These are phyloP conservation scores for Rosa hybrid DNA, from an alignment of 331 rosid species.

Conservation along the genomic window DNA sequence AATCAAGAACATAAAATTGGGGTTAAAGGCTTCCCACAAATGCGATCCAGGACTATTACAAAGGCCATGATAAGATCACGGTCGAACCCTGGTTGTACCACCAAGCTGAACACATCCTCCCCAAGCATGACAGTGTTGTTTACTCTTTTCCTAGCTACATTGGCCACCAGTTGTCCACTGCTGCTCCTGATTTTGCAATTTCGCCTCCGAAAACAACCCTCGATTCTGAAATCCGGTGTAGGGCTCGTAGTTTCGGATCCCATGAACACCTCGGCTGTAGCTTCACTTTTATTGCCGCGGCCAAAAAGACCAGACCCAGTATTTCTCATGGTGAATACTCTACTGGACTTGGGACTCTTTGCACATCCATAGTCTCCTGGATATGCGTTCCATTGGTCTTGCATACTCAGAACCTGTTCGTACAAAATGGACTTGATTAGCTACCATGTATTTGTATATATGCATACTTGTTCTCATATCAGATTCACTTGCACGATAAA, in stretches of 20 bases:
- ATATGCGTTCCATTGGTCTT: conserved; percentile 49
- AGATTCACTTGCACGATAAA: neutral
- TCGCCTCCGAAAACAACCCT: conserved; percentile 47
- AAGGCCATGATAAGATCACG: conserved; percentile 46
- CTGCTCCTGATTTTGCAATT: conserved; percentile 35
- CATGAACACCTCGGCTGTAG: conserved; percentile 39
- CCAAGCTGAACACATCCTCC: conserved; percentile 44
- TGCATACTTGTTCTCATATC: neutral
- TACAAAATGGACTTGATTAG: neutral
- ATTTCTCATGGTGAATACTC: conserved; percentile 44
- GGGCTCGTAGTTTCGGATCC: neutral
- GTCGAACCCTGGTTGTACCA: conserved; percentile 40
- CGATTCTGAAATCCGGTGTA: conserved; percentile 40
- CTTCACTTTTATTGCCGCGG: conserved; percentile 14
- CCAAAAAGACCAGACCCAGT: conserved; percentile 30
- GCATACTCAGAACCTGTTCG: conserved; percentile 39
- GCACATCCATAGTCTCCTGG: conserved; percentile 35
- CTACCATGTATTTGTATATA: neutral
- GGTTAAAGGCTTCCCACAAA: conserved; percentile 36
- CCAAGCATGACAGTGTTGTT: conserved; percentile 40
- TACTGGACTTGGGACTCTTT: conserved; percentile 24
- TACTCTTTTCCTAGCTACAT: conserved; percentile 46
- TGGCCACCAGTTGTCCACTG: conserved; percentile 39
- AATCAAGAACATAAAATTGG: conserved; percentile 47
- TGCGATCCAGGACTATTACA: conserved; percentile 49